These are phyloP conservation scores for Carex sylvatica DNA, from an alignment of 202 grass and related monocot genomes.

Conservation along the genomic window DNA sequence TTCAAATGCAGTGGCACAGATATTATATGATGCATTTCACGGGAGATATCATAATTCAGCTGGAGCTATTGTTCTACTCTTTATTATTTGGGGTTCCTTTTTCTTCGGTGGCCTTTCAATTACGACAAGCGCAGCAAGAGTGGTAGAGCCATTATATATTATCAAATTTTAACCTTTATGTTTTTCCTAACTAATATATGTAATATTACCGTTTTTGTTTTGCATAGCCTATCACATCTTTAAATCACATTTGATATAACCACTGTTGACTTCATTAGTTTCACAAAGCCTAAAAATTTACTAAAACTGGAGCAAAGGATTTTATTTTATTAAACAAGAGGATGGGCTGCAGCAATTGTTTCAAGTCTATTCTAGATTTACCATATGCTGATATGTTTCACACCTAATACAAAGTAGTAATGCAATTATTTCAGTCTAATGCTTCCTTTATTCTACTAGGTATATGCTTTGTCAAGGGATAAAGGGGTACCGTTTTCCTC, in stretches of 20 bases:
- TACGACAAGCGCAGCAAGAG: constrained; percentile 87
- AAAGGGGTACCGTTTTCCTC: constrained; percentile 66
- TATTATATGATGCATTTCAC: constrained; percentile 93
- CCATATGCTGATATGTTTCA: background rate
- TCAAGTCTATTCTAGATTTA: background rate
- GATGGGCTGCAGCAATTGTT: background rate
- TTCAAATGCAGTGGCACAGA: constrained; percentile 78
- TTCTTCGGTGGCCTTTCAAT: constrained; percentile 98
- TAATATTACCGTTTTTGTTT: background rate
- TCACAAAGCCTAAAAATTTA: background rate
- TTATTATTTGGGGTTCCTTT: constrained; percentile 96
- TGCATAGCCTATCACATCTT: background rate
- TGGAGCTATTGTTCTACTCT: constrained; percentile 72
- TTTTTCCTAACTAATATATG: background rate
- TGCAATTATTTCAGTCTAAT: background rate
- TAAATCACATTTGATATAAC: background rate
- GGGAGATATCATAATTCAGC: constrained; percentile 60
- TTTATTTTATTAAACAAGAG: background rate
- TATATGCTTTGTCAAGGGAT: constrained; percentile 92
- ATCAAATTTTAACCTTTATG: background rate
- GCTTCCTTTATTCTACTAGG: constrained; percentile 30
- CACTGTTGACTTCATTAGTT: background rate
- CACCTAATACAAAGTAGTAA: background rate
- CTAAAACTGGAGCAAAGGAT: background rate
- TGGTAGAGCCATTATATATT: constrained; percentile 31